Evolutionary conservation across 192 early-diverging fungal species (phyloP), one percentile per base, ranked within the genome.

Genomic region (Geosiphon pyriformis): DNA sequence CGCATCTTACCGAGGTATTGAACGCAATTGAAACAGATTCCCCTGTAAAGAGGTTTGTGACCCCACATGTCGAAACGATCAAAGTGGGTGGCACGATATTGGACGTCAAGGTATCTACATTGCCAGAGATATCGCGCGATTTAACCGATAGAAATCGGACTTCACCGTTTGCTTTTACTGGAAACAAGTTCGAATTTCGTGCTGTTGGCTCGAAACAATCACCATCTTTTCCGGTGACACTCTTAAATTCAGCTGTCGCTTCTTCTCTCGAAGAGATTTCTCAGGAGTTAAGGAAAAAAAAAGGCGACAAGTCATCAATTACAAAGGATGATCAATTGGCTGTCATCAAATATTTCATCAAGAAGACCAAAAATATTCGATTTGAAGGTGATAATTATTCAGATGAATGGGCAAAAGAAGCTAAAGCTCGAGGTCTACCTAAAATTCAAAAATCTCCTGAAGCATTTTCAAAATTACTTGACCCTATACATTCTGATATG

Each of bases 181-280:
- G 96, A 46, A 99, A 99, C 90, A 99, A 99, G 86, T 99, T 99
- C 70, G 96, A 99, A 85, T 98, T 96, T 94, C 92, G 94, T 78
- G 94, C 96, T 47, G 94, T 97, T 29, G 96, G 96, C 47, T 95
- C 96, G 69, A 95, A 95, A 83, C 94, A 96, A 80, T 95, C 93
- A 22, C 91, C 93, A 29, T 92, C 96, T 35, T 97, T 96, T 89
- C 94, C 96, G 17, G 87, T 94, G 52, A 91, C 93, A 0, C 76
- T 99, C 65, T 78, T 97, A 52, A 99, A 97, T 85, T 82, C 92
- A 66, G 90, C 92, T 48, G 94, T 97, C 26, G 88, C 94, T 15
- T 84, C 87, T 10, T 89, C 94, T 17, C 65, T 99, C 49, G 75
- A 68, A 68, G 85, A 87, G 55, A 85, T 97, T 65, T 79, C 82